Conservation (phyloP, 306 rosid genomes). For the Carpinus fangiana region DNA sequence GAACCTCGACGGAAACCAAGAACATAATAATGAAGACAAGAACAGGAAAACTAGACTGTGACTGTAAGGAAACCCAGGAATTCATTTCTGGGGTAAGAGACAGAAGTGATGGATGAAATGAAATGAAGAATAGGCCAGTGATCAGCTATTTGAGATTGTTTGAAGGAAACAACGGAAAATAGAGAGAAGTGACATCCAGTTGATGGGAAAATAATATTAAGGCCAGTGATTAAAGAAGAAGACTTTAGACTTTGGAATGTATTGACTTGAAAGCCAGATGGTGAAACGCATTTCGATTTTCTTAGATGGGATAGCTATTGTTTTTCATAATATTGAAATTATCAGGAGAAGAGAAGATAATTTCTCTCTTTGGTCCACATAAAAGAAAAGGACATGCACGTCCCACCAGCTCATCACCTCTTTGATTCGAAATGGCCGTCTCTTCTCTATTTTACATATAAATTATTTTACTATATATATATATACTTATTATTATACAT, state of each 20-base stretch:
- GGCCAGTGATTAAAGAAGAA: background rate
- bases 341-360: too few relatives aligned
- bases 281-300: too few relatives aligned
- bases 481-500: too few relatives aligned
- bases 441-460: too few relatives aligned
- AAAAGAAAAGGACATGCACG: too few relatives aligned
- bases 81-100: constrained; percentile 27
- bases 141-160: background rate
- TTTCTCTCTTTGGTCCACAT: too few relatives aligned
- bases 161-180: too few relatives aligned
- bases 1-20: constrained; percentile 18
- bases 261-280: background rate
- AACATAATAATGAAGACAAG: constrained; percentile 12
- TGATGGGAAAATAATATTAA: background rate
- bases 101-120: too few relatives aligned
- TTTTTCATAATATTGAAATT: too few relatives aligned
- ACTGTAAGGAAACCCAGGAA: background rate
- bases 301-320: background rate
- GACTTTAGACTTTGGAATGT: background rate
- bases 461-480: too few relatives aligned
- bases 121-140: background rate
- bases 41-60: constrained; percentile 1
- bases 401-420: too few relatives aligned
- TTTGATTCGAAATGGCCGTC: too few relatives aligned
- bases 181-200: background rate